Conservation (phyloP, 441 rosid species). For the Populus trichocarpa region DNA sequence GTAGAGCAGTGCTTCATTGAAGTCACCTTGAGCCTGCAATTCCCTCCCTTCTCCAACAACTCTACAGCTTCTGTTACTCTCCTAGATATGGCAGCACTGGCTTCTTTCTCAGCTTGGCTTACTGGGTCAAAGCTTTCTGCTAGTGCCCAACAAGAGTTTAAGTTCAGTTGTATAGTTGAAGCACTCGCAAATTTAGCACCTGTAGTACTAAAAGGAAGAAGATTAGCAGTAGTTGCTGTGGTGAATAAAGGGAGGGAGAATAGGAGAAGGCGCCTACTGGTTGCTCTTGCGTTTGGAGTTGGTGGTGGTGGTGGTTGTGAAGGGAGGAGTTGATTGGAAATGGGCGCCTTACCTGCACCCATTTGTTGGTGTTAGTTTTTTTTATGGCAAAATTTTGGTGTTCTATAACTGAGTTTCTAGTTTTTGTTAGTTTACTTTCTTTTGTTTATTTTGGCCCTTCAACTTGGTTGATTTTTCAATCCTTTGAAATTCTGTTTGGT, state of each 20-base stretch:
- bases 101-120: constrained; percentile 29
- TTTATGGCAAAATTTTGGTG: background rate
- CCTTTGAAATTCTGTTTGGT: no score
- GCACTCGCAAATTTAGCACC: background rate
- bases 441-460: background rate
- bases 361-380: background rate
- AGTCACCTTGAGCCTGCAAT: constrained; percentile 54
- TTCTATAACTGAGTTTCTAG: background rate
- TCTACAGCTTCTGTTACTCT: constrained; percentile 41
- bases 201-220: background rate
- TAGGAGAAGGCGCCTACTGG: constrained; percentile 34
- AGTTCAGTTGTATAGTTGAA: background rate
- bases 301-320: background rate
- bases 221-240: background rate
- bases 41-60: constrained; percentile 47
- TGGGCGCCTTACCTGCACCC: constrained; percentile 34
- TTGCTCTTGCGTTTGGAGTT: background rate
- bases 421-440: background rate
- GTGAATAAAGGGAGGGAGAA: constrained; percentile 33
- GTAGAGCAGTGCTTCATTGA: constrained; percentile 41
- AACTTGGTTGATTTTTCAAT: background rate
- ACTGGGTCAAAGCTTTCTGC: constrained; percentile 41
- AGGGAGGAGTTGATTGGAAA: constrained; percentile 24
- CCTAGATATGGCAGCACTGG: constrained; percentile 25
- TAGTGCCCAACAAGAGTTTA: constrained; percentile 16